Conservation (phyloP, 2,329 filamentous ascomycete genomes). For the Penicillium vulpinum region DNA sequence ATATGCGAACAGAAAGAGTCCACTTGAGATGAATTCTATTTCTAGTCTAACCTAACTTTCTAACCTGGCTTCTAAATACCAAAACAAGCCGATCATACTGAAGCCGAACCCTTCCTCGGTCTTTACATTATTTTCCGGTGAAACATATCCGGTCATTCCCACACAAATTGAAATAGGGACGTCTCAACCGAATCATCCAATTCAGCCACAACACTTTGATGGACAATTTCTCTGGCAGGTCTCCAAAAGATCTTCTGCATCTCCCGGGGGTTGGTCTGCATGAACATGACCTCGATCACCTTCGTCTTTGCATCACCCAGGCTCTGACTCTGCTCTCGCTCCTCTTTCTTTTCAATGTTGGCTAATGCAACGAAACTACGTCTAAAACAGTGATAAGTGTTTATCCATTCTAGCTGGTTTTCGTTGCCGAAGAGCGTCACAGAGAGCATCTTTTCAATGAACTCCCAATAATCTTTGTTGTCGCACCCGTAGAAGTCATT, state of each 20-base stretch:
- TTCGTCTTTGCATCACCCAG: background rate
- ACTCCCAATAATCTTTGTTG: background rate
- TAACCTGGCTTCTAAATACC: background rate
- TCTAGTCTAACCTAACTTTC: background rate
- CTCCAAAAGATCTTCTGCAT: background rate
- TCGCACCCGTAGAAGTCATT: background rate
- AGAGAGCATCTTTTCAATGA: background rate
- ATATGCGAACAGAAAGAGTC: background rate
- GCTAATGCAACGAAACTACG: background rate
- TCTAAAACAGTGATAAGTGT: background rate
- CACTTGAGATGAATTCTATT: background rate
- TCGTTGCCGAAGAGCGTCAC: background rate
- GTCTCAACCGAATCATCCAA: background rate
- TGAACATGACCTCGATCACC: background rate
- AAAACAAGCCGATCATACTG: background rate
- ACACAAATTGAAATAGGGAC: background rate
- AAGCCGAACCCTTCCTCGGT: background rate
- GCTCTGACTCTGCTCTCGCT: background rate
- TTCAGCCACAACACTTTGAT: background rate
- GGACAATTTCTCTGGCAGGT: background rate
- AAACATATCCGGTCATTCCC: background rate
- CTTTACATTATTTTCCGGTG: background rate
- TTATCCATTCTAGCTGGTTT: background rate
- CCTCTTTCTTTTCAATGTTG: background rate
- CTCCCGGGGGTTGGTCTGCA: background rate